Conservation (phyloP, 176 grass and related monocot genomes). For the Miscanthus lutarioriparius region DNA sequence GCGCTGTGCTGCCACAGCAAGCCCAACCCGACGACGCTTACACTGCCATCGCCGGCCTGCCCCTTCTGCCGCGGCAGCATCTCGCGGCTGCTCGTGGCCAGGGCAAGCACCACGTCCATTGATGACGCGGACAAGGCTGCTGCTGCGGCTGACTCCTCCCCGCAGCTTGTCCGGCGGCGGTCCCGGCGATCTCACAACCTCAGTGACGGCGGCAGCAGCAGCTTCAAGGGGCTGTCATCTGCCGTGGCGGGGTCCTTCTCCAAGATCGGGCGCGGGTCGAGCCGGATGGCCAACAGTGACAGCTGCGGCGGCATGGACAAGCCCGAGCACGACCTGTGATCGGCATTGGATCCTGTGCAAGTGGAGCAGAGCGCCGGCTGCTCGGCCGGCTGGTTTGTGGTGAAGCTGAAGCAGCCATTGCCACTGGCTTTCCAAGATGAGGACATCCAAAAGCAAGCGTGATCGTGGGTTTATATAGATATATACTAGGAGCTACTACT, state of each 20-base stretch:
- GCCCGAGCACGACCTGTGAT: slow-evolving; percentile 52
- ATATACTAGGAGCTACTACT: slow-evolving; percentile 20
- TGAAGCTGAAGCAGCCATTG: neutral
- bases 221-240: slow-evolving; percentile 77
- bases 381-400: neutral
- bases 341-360: neutral
- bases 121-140: slow-evolving; percentile 20
- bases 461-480: slow-evolving; percentile 21
- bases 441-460: slow-evolving; percentile 6
- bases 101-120: neutral
- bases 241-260: slow-evolving; percentile 52
- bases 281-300: slow-evolving; percentile 22
- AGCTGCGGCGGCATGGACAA: slow-evolving; percentile 25
- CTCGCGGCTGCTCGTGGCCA: slow-evolving; percentile 66
- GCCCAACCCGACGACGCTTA: slow-evolving; percentile 53
- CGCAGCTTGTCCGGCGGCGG: slow-evolving; percentile 44
- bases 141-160: neutral
- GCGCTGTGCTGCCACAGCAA: slow-evolving; percentile 95
- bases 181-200: slow-evolving; percentile 59
- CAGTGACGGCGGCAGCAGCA: slow-evolving; percentile 69
- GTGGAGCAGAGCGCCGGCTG: neutral
- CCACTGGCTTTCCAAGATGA: neutral
- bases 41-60: slow-evolving; percentile 56
- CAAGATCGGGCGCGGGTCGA: slow-evolving; percentile 59
- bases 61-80: slow-evolving; percentile 92